Conservation (phyloP, 257 asterid species). For the Jacaranda mimosifolia region DNA sequence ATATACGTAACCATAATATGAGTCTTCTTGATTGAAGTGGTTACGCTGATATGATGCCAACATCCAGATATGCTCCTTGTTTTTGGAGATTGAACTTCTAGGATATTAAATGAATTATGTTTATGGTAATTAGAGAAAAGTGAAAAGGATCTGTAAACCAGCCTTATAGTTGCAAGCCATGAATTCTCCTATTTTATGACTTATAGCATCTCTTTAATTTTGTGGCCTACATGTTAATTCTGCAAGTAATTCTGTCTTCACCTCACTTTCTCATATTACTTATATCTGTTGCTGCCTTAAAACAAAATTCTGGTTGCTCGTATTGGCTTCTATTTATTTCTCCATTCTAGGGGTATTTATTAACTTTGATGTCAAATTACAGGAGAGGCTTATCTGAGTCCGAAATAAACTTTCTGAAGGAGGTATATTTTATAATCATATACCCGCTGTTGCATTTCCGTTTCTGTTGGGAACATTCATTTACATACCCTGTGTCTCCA, state of each 20-base stretch:
- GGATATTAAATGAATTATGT: background rate
- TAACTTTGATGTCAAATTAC: slow-evolving; percentile 46
- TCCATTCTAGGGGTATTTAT: slow-evolving; percentile 36
- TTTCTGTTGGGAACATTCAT: slow-evolving; percentile 19
- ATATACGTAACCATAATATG: background rate
- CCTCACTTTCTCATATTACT: background rate
- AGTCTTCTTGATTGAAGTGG: background rate
- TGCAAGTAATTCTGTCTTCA: slow-evolving; percentile 15
- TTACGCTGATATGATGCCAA: slow-evolving; percentile 5
- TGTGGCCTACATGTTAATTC: slow-evolving; percentile 7
- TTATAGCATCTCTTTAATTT: slow-evolving; percentile 13
- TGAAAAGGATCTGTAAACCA: slow-evolving; percentile 7
- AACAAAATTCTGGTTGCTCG: background rate
- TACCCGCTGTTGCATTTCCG: slow-evolving; percentile 18
- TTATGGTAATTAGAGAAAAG: background rate
- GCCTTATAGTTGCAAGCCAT: slow-evolving; percentile 5
- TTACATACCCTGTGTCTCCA: slow-evolving; percentile 28
- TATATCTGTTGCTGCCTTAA: slow-evolving; percentile 4
- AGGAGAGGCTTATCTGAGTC: slow-evolving; percentile 96
- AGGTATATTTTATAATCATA: slow-evolving; percentile 59
- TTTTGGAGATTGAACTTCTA: slow-evolving; percentile 13
- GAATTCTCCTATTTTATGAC: background rate
- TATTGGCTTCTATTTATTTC: slow-evolving; percentile 17
- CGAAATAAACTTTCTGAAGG: slow-evolving; percentile 79
- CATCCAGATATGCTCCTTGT: background rate